Conservation (phyloP, 331 rosid species). For the Erythrophleum ivorense region DNA sequence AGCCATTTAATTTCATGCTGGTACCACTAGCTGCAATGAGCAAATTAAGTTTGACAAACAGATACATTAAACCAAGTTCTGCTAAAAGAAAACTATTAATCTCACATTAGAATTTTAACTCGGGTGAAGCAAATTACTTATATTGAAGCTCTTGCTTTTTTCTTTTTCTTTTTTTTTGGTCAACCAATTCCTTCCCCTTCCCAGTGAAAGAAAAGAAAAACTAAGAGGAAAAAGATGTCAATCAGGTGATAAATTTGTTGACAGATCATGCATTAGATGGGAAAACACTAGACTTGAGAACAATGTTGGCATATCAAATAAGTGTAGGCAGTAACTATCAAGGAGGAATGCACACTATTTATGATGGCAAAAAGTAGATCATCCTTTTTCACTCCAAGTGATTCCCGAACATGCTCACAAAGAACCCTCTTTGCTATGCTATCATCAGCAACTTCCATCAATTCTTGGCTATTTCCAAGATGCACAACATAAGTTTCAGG, state of each 20-base stretch:
- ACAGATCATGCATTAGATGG: slow-evolving; percentile 16
- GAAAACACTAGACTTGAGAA: slow-evolving; percentile 12
- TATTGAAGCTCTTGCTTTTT: slow-evolving; percentile 8
- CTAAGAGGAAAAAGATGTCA: neutral
- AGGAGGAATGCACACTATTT: slow-evolving; percentile 56
- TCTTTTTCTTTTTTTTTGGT: neutral
- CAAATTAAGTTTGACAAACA: slow-evolving; percentile 12
- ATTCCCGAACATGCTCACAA: slow-evolving; percentile 86
- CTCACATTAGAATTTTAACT: neutral
- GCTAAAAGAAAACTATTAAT: neutral
- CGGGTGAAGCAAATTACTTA: slow-evolving; percentile 3
- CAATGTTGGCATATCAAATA: slow-evolving; percentile 2
- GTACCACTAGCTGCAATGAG: neutral
- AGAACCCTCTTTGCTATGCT: slow-evolving; percentile 86
- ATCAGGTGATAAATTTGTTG: neutral
- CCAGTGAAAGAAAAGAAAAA: neutral
- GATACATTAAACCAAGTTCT: neutral
- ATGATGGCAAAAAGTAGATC: slow-evolving; percentile 79
- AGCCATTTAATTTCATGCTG: slow-evolving; percentile 2
- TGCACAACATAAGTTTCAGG: slow-evolving; percentile 90
- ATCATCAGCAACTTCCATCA: slow-evolving; percentile 93
- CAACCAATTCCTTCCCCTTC: slow-evolving; percentile 20
- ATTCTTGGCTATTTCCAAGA: slow-evolving; percentile 98
- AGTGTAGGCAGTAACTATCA: neutral
- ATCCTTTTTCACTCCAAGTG: slow-evolving; percentile 88